A percentile compares a stretch with the other conserved stretches of the same genome.
phyloP scores from a whole-genome alignment of 768 basidiomycete genomes.

The Leucogyrophana mollusca region DNA sequence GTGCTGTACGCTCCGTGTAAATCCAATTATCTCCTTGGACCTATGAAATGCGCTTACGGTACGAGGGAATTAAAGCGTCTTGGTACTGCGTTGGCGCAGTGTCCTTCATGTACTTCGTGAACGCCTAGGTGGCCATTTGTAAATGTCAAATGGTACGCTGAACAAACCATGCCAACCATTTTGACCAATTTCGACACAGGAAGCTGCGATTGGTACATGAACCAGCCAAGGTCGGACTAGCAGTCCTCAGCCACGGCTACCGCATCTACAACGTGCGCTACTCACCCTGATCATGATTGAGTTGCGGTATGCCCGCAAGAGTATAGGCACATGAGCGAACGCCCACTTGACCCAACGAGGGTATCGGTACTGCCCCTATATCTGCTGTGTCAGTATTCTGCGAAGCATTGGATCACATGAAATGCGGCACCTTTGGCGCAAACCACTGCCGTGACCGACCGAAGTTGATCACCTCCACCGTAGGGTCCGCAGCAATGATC shows the following conservation, averaged over 20 bases:
- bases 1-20: slow-evolving; percentile 30
- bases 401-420: neutral
- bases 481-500: slow-evolving; percentile 46
- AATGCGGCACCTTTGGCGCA: slow-evolving; percentile 40
- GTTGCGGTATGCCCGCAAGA: slow-evolving; percentile 47
- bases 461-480: slow-evolving; percentile 55
- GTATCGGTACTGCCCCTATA: slow-evolving; percentile 42
- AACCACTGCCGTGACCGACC: slow-evolving; percentile 62
- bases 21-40: slow-evolving; percentile 1
- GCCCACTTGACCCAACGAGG: slow-evolving; percentile 45
- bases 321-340: slow-evolving; percentile 48
- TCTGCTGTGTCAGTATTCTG: neutral
- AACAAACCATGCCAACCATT: slow-evolving; percentile 26
- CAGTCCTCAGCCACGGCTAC: neutral
- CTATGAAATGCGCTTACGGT: slow-evolving; percentile 34
- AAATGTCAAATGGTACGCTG: neutral
- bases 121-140: slow-evolving; percentile 30
- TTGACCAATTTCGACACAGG: slow-evolving; percentile 27
- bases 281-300: slow-evolving; percentile 46
- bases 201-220: slow-evolving; percentile 41
- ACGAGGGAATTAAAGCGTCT: slow-evolving; percentile 48
- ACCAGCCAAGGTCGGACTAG: slow-evolving; percentile 12
- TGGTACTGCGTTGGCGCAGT: slow-evolving; percentile 47
- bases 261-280: neutral
- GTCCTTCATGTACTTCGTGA: slow-evolving; percentile 43